These are phyloP conservation scores for Aleurites moluccanus DNA, from an alignment of 441 rosid species.

Conservation along the genomic window DNA sequence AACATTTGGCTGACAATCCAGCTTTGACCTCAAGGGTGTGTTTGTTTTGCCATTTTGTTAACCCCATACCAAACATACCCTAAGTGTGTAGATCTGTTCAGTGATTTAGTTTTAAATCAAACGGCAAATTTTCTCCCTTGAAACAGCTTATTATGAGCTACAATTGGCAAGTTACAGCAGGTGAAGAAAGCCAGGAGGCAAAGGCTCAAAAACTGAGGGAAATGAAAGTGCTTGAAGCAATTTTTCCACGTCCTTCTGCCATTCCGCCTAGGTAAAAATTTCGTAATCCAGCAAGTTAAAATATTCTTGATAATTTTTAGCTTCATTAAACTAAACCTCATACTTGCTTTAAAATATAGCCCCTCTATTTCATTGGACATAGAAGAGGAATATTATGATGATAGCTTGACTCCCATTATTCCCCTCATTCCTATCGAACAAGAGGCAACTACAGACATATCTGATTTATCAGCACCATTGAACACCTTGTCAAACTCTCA, in stretches of 20 bases:
- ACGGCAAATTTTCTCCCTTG: neutral
- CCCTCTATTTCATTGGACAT: conserved; percentile 44
- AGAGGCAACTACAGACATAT: conserved; percentile 28
- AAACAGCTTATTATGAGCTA: conserved; percentile 49
- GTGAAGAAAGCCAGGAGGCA: conserved; percentile 78
- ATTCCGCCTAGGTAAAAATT: conserved; percentile 62
- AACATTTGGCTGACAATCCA: neutral
- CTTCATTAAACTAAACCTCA: conserved; percentile 1
- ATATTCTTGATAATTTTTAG: neutral
- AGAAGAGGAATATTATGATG: conserved; percentile 44
- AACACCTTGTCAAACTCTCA: conserved; percentile 3
- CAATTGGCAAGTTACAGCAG: conserved; percentile 72
- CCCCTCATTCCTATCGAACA: conserved; percentile 63
- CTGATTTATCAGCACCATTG: conserved; percentile 22
- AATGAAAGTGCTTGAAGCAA: conserved; percentile 77
- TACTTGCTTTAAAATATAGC: conserved; percentile 33
- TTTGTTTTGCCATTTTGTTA: too few species aligned
- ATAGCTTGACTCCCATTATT: conserved; percentile 49
- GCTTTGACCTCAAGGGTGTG: neutral
- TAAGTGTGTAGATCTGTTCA: too few species aligned
- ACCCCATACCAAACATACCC: too few species aligned
- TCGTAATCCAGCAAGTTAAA: neutral
- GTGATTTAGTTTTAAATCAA: neutral
- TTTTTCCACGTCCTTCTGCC: conserved; percentile 74
- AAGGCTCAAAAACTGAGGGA: conserved; percentile 67